These are phyloP conservation scores for Penicillium sp. DNA, from an alignment of 2,329 filamentous ascomycete genomes.

Conservation along the genomic window DNA sequence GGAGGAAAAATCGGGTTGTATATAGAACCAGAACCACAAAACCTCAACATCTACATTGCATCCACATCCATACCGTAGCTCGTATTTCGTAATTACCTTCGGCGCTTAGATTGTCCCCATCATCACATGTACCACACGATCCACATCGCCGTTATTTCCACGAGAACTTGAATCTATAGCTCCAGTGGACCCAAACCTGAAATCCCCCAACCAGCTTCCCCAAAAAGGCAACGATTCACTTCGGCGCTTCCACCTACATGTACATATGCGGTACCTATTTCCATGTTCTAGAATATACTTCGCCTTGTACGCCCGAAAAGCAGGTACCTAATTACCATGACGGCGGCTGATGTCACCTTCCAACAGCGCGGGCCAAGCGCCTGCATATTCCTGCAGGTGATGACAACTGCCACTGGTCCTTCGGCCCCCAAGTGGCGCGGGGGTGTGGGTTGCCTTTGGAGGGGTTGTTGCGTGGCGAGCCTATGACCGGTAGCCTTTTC, in stretches of 20 bases:
- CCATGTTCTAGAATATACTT: not conserved
- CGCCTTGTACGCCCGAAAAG: slow-evolving; percentile 7
- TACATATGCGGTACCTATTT: slow-evolving; percentile 3
- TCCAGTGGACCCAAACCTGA: not conserved
- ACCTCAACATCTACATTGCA: slow-evolving; percentile 7
- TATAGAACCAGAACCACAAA: slow-evolving; percentile 17
- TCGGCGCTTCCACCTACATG: not conserved
- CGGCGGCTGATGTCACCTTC: slow-evolving; percentile 13
- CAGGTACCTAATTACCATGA: slow-evolving; percentile 11
- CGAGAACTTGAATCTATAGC: not conserved
- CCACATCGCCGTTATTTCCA: slow-evolving; percentile 9
- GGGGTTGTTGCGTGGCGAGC: slow-evolving; percentile 2
- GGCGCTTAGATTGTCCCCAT: not conserved
- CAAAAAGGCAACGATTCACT: slow-evolving; percentile 1
- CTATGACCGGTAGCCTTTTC: not conserved
- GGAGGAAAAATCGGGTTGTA: slow-evolving; percentile 22
- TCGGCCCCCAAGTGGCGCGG: slow-evolving; percentile 1
- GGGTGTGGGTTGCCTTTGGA: not conserved
- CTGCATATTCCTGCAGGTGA: slow-evolving; percentile 15
- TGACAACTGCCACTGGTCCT: slow-evolving; percentile 7
- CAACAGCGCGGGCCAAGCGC: not conserved
- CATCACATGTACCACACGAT: not conserved
- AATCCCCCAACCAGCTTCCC: not conserved
- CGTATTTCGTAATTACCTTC: not conserved
- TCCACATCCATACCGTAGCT: not conserved